Base-by-base conservation (phyloP, 805 yeast species). In the Grigorovia humatica region DNA sequence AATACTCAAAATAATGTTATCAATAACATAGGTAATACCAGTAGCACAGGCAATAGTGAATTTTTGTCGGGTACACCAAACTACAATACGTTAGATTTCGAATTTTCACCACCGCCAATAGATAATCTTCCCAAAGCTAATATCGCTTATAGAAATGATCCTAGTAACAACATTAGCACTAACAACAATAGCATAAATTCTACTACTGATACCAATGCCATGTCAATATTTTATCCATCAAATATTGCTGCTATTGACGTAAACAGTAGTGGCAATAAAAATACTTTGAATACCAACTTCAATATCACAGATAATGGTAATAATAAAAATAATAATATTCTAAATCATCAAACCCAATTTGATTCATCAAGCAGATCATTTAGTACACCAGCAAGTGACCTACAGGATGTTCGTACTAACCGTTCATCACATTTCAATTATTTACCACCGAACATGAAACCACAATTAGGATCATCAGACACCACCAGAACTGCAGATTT, bases 361-460 rank as follows among this genome's bases (percentile, higher is more conserved):
- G 20, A 48, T 15, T 44, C 30, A 12, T 17, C 38, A 11, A 44
- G 35, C 17, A 60, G 60, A 8, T 56, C 66, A 2, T 54, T 52
- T 29, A 55, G 58, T 42, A 56, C 60, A 17, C 62, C 61, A 20
- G 49, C 59, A 20, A 58, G 57, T 43, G 70, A 63, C 13, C 13
- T 62, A 15, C 61, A 60, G n/a, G 84, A 80, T 50, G 68, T 80
- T 4, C 79, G 77, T 40, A 68, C 81, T 2, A 74, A 77, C 46
- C 68, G 90, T 61, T 78, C 72, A 53, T 82, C 82, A 48, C 93
- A 85, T 69, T 85, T 85, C 71, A 84, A 83, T 63, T 83, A 82
- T 59, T 67, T 85, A 27, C 88, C 90, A 13, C 84, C 89, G 1
- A 79, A 85, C 6, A 84, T 81, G 54, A 84, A 80, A 48, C 93